Base-by-base conservation (phyloP, 306 rosid species). In the Benincasa hispida region DNA sequence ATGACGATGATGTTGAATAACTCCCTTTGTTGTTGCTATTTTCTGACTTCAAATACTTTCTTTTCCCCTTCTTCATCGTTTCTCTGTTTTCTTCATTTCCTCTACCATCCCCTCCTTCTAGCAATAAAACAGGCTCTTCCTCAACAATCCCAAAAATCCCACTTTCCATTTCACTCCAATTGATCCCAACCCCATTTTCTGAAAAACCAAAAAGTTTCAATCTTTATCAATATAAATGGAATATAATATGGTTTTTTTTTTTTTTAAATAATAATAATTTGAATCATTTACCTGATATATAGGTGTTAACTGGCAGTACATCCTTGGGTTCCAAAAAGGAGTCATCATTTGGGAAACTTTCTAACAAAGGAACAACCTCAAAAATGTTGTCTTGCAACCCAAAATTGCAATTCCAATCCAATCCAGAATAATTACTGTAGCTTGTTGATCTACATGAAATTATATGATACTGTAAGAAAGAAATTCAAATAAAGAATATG, bases 321-420 rank as follows among this genome's bases (percentile, higher is more conserved):
- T 80, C 74, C 7, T 79, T 53, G 0, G 84, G 21, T 10, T 84
- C 55, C 32, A 72, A 82, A 0, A 85, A 19, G 9, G 86, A 84
- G 6, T 84, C 83, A 45, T 45, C 7, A 24, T 51, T 35, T 0
- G 81, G 61, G 74, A 62, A 80, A 28, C 34, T 60, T n/a, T 59
- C 86, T 72, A 63, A 39, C 30, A 79, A 41, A 32, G 93, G 90
- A 19, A 79, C 2, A 47, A 37, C 60, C 10, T 83, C 90, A 30
- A 45, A 34, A 35, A 51, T 13, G 65, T 19, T 18, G 0, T 88
- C 87, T 69, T 72, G 83, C 12, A 78, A 25, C 2, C 83, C 61
- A 74, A 79, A 66, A 27, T 82, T 84, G 7, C 54, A 58, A 10
- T 80, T 51, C 82, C 86, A 88, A 62, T 87, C 87, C 72, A 76